Base-by-base conservation (phyloP, 1,284 basidiomycete species). In the Amanita bisporigera region DNA sequence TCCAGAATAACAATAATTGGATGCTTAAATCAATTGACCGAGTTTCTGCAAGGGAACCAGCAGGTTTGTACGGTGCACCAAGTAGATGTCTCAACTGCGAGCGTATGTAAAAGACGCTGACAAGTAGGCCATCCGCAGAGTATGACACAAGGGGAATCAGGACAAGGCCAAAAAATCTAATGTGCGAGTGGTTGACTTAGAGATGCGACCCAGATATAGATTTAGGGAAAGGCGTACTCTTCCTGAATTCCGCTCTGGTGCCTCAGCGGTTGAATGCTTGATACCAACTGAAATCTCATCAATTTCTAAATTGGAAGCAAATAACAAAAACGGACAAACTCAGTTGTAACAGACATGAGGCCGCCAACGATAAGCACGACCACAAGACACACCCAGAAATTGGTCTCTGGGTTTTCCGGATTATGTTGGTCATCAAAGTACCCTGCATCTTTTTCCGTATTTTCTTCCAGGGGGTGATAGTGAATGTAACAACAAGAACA, bases 91-190 rank as follows among this genome's bases (percentile, higher is more conserved):
- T 67, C 41, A 76, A 52, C 33, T n/a, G 61, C 10, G 61, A 54
- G 33, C 61, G 40, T 41, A 50, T 38, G 61, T 38, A 40, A 41
- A 49, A 49, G 11, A 40, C 31, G 78, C 43, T 86, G 76, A 0
- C 85, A 38, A 91, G 81, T 17, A 82, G 77, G 47, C 87, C 90
- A 73, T 92, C 89, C 1, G 87, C 89, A 4, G 88, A 85, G 77
- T 89, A 92, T 6, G 90, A 91, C 17, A 90, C 84, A 60, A 91
- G 77, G 0, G 90, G 90, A 3, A 92, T 82, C 9, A 92, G 80
- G 54, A 92, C 82, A 64, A 92, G 78, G 31, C 90, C 90, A 73
- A 91, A 90, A 88, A 88, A 91, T 71, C 87, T 88, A 66, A 10
- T 50, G 58, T 50, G 15, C 62, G 64, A 33, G 45, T 24, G 58